Percentiles rank a stretch among this genome's conserved stretches.
phyloP scores from a whole-genome alignment of 768 basidiomycete species.

The Lanmaoa pseudosensibilis region DNA sequence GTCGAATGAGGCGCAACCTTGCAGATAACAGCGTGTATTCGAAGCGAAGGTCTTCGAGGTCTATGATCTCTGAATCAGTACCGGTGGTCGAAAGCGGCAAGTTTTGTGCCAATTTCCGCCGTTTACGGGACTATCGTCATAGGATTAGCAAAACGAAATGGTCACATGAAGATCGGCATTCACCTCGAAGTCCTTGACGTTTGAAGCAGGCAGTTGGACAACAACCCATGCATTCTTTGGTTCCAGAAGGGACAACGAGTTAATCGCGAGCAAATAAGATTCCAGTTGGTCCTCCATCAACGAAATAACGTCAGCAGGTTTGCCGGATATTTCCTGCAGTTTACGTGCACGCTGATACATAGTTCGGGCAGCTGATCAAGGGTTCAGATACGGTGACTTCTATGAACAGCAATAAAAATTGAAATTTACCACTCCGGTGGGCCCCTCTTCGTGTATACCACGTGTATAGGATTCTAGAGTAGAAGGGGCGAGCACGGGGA shows the following conservation, averaged over 20 bases:
- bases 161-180: constrained; percentile 22
- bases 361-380: constrained; percentile 69
- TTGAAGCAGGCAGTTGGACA: constrained; percentile 54
- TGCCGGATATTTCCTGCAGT: constrained; percentile 48
- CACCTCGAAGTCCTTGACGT: constrained; percentile 47
- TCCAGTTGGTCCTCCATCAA: constrained; percentile 70
- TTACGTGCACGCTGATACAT: constrained; percentile 94
- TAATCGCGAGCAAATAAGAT: constrained; percentile 84
- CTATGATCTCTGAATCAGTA: constrained; percentile 70
- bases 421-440: constrained; percentile 80
- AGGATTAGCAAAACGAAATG: constrained; percentile 17
- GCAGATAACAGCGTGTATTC: constrained; percentile 77
- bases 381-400: constrained; percentile 23
- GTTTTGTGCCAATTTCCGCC: constrained; percentile 66
- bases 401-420: constrained; percentile 10
- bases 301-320: constrained; percentile 38
- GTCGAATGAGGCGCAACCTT: constrained; percentile 69
- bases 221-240: constrained; percentile 81
- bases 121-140: constrained; percentile 58
- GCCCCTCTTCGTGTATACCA: constrained; percentile 89
- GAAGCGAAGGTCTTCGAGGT: constrained; percentile 74
- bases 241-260: constrained; percentile 82
- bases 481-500: constrained; percentile 80
- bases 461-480: constrained; percentile 89
- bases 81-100: constrained; percentile 77